Evolutionary conservation across 2,329 filamentous ascomycete species (phyloP), one percentile per base, ranked within the genome.

Genomic region (Volutella citrinella): DNA sequence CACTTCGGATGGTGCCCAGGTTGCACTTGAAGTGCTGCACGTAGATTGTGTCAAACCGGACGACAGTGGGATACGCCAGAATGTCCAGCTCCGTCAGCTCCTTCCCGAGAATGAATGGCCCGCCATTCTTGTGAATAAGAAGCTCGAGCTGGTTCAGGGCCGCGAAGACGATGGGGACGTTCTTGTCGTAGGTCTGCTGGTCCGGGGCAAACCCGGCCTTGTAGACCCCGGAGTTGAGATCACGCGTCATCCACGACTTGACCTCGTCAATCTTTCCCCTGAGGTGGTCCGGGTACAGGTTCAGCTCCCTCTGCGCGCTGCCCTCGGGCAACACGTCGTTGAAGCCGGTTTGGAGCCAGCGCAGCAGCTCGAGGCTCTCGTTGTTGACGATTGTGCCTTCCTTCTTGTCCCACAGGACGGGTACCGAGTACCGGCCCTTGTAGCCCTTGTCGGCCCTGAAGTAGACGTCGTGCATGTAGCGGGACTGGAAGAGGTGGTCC

Each of bases 281-380:
- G 6, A 84, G 55, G 4, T 66, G 51, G 3, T 63, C 44, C 0
- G 82, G 80, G 41, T 77, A 76, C 13, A 82, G 67, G 10, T 80
- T 74, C 36, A 71, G 64, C 37, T 72, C 40, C 80, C 50, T 20
- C 66, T 34, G 32, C 2, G 24, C 18, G 3, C 39, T 30, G 9
- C 46, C 29, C 11, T 66, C 60, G 2, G 69, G 67, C 2, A 80
- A 52, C 11, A 81, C 51, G 30, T 69, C 63, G 47, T 88, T 81
- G 51, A 89, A 89, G 32, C 78, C 82, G n/a, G 72, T 70, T 60
- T 87, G 87, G 41, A 93, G 68, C 83, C 91, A 90, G 50, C 86
- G 78, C 49, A 91, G 87, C 51, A 93, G 87, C 60, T 93, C 87
- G 36, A 77, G 76, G 43, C 81, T 84, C 68, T 91, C 87, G 47